phyloP scores from a whole-genome alignment of 345 rosid genomes.

The Camelina sativa region DNA sequence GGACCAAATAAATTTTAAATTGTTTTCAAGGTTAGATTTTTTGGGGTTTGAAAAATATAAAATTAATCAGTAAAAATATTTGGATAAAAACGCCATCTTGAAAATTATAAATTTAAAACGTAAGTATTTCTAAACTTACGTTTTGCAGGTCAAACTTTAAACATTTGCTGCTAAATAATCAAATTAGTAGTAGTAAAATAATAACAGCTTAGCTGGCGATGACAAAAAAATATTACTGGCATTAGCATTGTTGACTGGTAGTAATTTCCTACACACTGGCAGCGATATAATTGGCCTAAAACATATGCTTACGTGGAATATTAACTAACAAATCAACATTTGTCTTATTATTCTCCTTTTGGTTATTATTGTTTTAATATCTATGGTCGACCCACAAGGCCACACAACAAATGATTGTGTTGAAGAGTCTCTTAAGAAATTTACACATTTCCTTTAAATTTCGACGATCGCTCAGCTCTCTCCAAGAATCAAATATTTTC shows the following conservation, averaged over 20 bases:
- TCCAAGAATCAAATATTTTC: neutral
- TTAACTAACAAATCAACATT: neutral
- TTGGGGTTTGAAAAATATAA: neutral
- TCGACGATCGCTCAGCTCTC: neutral
- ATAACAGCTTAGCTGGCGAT: conserved; percentile 14
- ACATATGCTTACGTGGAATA: conserved; percentile 13
- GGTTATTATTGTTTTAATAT: neutral
- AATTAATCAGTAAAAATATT: neutral
- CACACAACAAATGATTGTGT: conserved; percentile 2
- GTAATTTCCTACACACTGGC: neutral
- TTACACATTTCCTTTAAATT: neutral
- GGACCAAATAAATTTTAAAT: neutral
- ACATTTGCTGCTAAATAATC: neutral
- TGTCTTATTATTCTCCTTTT: neutral
- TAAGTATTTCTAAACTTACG: neutral
- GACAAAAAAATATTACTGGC: conserved; percentile 1
- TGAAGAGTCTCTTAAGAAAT: neutral
- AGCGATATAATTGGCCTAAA: conserved; percentile 4
- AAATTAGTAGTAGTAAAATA: neutral
- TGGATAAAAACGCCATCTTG: neutral
- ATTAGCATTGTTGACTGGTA: neutral
- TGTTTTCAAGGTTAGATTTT: neutral
- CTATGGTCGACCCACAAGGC: neutral
- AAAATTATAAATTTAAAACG: neutral
- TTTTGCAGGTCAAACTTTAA: neutral